Percentiles rank a stretch among this genome's conserved stretches.
Evolutionary conservation across 768 basidiomycete genomes (phyloP).

Genomic region (Phaeotremella skinneri): DNA sequence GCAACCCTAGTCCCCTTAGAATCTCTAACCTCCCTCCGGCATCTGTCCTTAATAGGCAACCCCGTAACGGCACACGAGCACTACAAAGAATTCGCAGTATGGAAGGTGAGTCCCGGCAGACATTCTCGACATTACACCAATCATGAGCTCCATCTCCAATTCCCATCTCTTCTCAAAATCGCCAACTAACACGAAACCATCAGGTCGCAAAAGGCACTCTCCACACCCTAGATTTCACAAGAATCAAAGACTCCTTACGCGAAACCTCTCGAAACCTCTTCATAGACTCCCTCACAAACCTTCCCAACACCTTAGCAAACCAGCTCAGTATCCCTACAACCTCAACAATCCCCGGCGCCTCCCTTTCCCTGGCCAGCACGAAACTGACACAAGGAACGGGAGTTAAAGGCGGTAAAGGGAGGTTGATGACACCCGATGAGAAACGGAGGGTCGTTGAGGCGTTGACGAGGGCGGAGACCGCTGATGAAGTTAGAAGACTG

Average conservation of each 20-base stretch:
- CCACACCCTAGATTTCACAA: constrained; percentile 49
- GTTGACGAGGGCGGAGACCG: constrained; percentile 45
- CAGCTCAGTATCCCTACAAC: constrained; percentile 40
- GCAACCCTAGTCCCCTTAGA: constrained; percentile 49
- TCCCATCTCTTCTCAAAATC: not conserved
- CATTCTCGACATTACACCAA: not conserved
- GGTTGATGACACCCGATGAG: constrained; percentile 52
- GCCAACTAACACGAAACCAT: not conserved
- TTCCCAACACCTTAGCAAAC: constrained; percentile 49
- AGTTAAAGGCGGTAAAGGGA: constrained; percentile 43
- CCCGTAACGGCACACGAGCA: constrained; percentile 49
- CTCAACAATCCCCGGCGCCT: constrained; percentile 23
- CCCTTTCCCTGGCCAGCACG: constrained; percentile 9
- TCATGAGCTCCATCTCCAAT: not conserved
- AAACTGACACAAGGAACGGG: constrained; percentile 9
- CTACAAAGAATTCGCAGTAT: constrained; percentile 50
- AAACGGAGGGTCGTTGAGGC: constrained; percentile 50
- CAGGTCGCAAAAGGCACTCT: constrained; percentile 47
- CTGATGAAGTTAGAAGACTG: constrained; percentile 49
- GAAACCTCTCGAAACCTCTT: constrained; percentile 38
- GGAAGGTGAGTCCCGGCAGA: constrained; percentile 47
- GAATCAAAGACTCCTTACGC: constrained; percentile 51
- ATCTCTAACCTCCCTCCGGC: constrained; percentile 41
- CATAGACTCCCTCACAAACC: constrained; percentile 34
- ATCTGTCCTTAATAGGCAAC: constrained; percentile 48